A percentile compares a stretch with the other conserved stretches of the same genome.
These are phyloP conservation scores for Poa annua DNA, from an alignment of 176 grass and related monocot genomes.

Conservation along the genomic window DNA sequence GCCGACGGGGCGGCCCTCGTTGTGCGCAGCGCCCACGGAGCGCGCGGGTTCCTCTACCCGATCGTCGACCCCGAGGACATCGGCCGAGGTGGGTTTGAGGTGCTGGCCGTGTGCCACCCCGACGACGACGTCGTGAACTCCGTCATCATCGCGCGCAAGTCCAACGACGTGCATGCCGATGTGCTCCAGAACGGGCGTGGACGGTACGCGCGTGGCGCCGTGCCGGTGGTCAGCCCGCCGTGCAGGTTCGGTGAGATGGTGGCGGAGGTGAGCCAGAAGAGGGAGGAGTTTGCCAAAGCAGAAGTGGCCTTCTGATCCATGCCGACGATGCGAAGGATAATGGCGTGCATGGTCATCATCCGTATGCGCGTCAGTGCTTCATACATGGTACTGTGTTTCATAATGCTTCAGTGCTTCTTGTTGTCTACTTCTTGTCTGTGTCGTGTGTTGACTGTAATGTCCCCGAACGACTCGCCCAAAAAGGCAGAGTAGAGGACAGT, in stretches of 20 bases:
- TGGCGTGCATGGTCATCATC: too few relatives aligned
- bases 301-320: constrained; percentile 27
- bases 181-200: not conserved
- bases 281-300: constrained; percentile 33
- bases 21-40: constrained; percentile 75
- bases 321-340: not conserved
- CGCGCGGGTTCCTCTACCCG: constrained; percentile 75
- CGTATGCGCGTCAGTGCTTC: too few relatives aligned
- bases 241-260: constrained; percentile 47
- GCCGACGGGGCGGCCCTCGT: constrained; percentile 55
- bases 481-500: too few relatives aligned
- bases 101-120: constrained; percentile 68
- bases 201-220: not conserved
- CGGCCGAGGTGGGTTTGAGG: constrained; percentile 59
- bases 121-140: constrained; percentile 69
- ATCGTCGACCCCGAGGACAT: constrained; percentile 64
- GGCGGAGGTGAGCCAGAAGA: not conserved
- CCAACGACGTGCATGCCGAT: not conserved
- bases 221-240: constrained; percentile 33
- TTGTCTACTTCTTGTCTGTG: too few relatives aligned
- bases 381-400: too few relatives aligned
- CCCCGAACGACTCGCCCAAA: too few relatives aligned
- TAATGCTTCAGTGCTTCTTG: too few relatives aligned
- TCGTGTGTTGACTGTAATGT: too few relatives aligned
- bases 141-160: constrained; percentile 62